A percentile compares a stretch with the other conserved stretches of the same genome.
Evolutionary conservation across 345 rosid species (phyloP).

Genomic region (Sonneratia caseolaris): DNA sequence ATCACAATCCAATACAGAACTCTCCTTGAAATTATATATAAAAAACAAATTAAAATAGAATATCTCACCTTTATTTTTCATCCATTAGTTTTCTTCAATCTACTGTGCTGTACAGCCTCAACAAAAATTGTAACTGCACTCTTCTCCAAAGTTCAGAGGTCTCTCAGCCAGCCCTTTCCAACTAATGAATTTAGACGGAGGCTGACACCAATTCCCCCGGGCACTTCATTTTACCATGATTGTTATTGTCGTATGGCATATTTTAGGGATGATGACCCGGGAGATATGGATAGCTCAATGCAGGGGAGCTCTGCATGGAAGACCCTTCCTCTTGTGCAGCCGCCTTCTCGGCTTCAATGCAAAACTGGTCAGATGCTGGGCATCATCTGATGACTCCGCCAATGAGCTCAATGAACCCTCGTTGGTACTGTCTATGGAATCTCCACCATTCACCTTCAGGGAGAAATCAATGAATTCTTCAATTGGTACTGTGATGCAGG

Average conservation of each 20-base stretch:
- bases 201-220: background rate
- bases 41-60: background rate
- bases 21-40: background rate
- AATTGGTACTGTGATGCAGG: slow-evolving; percentile 16
- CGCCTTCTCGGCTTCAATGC: slow-evolving; percentile 44
- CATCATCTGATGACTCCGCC: slow-evolving; percentile 49
- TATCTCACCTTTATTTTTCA: background rate
- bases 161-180: background rate
- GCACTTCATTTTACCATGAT: background rate
- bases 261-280: background rate
- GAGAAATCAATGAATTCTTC: slow-evolving; percentile 17
- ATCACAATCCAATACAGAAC: slow-evolving; percentile 3
- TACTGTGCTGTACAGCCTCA: background rate
- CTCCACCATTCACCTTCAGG: slow-evolving; percentile 23
- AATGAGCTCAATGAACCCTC: slow-evolving; percentile 43
- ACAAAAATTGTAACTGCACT: background rate
- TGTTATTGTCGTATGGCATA: background rate
- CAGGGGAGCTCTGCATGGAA: slow-evolving; percentile 54
- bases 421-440: slow-evolving; percentile 29
- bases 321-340: slow-evolving; percentile 58
- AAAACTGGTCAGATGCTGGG: slow-evolving; percentile 22
- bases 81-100: background rate
- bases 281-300: slow-evolving; percentile 5
- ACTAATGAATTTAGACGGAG: background rate
- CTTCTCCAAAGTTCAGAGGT: background rate